phyloP scores from a whole-genome alignment of 306 rosid species.

The Begonia fuchsioides region DNA sequence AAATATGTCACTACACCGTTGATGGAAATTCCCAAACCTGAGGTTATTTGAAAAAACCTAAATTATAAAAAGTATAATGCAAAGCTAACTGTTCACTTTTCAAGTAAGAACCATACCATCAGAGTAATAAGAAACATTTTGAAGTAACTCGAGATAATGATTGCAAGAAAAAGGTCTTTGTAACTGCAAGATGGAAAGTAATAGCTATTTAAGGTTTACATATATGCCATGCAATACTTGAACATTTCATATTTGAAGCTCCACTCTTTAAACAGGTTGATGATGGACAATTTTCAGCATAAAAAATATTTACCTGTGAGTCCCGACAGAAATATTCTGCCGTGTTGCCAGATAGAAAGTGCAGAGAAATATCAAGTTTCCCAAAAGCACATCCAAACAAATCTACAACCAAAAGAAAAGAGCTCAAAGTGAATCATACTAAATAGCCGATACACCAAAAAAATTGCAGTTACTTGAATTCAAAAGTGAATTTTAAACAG shows the following conservation, averaged over 20 bases:
- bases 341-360: constrained; percentile 35
- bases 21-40: constrained; percentile 95
- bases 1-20: constrained; percentile 57
- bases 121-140: constrained; percentile 66
- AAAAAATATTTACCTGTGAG: constrained; percentile 29
- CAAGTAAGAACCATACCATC: constrained; percentile 43
- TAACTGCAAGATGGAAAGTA: constrained; percentile 24
- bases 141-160: constrained; percentile 73
- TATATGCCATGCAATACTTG: background rate
- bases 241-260: background rate
- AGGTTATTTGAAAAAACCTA: constrained; percentile 5
- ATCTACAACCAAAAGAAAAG: constrained; percentile 29
- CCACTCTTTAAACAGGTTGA: background rate
- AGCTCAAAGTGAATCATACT: background rate
- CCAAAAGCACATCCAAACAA: constrained; percentile 37
- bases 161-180: constrained; percentile 44
- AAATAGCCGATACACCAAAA: background rate
- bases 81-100: background rate
- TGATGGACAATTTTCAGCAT: background rate
- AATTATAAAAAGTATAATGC: constrained; percentile 10
- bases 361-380: constrained; percentile 47
- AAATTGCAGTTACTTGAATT: constrained; percentile 1
- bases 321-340: constrained; percentile 24
- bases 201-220: background rate
- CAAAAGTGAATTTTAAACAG: background rate